Base-by-base conservation (phyloP, 768 basidiomycete species). In the Hortiboletus flavorubellus region DNA sequence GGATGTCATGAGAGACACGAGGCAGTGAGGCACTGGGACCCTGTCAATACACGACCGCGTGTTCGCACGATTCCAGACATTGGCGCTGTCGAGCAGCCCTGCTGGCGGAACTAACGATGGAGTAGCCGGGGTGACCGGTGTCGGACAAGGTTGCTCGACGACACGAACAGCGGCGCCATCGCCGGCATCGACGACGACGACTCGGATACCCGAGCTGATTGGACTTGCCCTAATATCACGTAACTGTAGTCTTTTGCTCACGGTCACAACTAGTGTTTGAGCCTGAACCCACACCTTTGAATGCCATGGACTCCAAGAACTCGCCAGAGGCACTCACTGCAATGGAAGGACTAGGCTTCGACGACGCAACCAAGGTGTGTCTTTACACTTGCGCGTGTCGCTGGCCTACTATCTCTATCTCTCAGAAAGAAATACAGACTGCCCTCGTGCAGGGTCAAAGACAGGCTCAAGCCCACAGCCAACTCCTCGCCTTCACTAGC, bases 401-500 rank as follows among this genome's bases (percentile, higher is more conserved):
- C 53, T 54, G 4, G 43, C 43, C 53, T 43, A 42, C 49, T 37
- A 52, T 31, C 34, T 34, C 12, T 14, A 31, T 48, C 33, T 42
- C 54, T 14, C 68, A 96, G 93, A 90, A 87, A 76, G 94, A 97
- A 70, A 82, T 97, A 41, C 73, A 82, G 31, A 69, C 74, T 16
- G 94, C 93, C 74, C 72, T 96, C 54, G 89, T 92, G 64, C 82
- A 81, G 55, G 86, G 93, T 61, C 82, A 81, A 56, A 85, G 93
- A 75, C 92, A 94, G 68, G 83, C 85, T 2, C 87, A 90, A 73
- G 87, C 89, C 42, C 78, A 92, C 62, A 74, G 81, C 26, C 76
- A 81, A 30, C 85, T 94, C 41, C 92, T 93, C 58, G 81, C 77
- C 47, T 79, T 94, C 60, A 94, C 93, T 16, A 80, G 81, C 64